phyloP scores from a whole-genome alignment of 2,329 filamentous ascomycete species.

The Fusarium illudens region DNA sequence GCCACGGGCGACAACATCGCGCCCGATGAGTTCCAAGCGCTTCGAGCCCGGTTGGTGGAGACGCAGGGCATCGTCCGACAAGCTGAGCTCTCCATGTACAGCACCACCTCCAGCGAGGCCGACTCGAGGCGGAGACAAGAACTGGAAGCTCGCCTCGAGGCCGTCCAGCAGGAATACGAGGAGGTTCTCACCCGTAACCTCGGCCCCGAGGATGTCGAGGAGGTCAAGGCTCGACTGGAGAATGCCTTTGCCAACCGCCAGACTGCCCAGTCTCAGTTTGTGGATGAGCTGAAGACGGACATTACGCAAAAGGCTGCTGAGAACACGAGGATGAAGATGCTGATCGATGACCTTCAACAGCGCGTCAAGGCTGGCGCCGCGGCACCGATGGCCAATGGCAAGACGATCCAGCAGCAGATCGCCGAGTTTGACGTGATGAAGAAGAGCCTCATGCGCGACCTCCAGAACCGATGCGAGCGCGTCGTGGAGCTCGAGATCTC shows the following conservation, averaged over 20 bases:
- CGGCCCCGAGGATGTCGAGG: conserved; percentile 79
- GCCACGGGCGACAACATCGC: conserved; percentile 80
- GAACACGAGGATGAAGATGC: conserved; percentile 79
- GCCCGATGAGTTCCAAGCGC: conserved; percentile 79
- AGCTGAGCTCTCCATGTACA: conserved; percentile 85
- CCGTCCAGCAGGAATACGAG: conserved; percentile 84
- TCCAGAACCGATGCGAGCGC: conserved; percentile 97
- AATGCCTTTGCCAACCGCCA: conserved; percentile 80
- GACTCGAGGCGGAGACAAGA: conserved; percentile 75
- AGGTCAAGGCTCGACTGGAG: conserved; percentile 82
- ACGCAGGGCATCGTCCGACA: conserved; percentile 93
- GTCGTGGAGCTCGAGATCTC: conserved; percentile 98
- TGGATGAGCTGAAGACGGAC: conserved; percentile 80
- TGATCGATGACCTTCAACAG: conserved; percentile 82
- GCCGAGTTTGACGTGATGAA: conserved; percentile 99
- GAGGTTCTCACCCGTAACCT: conserved; percentile 82
- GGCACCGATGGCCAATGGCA: conserved; percentile 76
- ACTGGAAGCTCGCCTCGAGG: conserved; percentile 77
- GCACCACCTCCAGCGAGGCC: conserved; percentile 69
- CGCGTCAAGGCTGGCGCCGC: conserved; percentile 70
- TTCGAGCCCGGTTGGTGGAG: conserved; percentile 83
- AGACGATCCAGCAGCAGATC: conserved; percentile 96
- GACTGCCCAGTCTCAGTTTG: conserved; percentile 75
- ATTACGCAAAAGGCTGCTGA: conserved; percentile 81
- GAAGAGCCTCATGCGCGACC: conserved; percentile 98